phyloP scores from a whole-genome alignment of 2,329 filamentous ascomycete species.

The Diatrype stigma region DNA sequence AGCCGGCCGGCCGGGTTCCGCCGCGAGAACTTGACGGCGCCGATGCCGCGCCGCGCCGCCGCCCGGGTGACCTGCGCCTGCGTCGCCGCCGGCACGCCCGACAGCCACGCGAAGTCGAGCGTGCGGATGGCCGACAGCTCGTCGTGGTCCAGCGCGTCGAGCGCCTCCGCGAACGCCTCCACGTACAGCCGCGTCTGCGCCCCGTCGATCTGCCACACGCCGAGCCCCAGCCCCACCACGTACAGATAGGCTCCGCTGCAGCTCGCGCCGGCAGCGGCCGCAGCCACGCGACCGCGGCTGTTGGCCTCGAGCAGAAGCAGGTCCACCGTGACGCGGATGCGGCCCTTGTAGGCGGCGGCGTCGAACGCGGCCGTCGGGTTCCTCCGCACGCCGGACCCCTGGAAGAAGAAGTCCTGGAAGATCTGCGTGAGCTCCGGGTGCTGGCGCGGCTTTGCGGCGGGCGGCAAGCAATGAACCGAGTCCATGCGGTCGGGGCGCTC shows the following conservation, averaged over 20 bases:
- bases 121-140: constrained; percentile 13
- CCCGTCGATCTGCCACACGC: constrained; percentile 16
- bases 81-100: neutral
- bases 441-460: constrained; percentile 2
- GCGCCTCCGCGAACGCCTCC: constrained; percentile 12
- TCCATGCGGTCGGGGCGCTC: constrained; percentile 28
- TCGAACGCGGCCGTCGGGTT: constrained; percentile 14
- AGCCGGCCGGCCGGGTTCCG: constrained; percentile 24
- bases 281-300: too few relatives aligned
- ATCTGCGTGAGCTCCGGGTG: constrained; percentile 18
- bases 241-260: constrained; percentile 26
- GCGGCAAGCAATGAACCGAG: constrained; percentile 9
- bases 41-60: constrained; percentile 5
- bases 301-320: constrained; percentile 27
- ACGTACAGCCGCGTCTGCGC: constrained; percentile 18
- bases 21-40: constrained; percentile 15
- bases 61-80: neutral
- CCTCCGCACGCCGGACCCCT: neutral
- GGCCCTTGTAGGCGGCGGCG: constrained; percentile 18
- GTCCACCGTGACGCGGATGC: constrained; percentile 22
- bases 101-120: constrained; percentile 23
- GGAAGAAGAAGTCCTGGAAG: constrained; percentile 20
- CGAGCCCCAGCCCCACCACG: constrained; percentile 29
- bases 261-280: constrained; percentile 12
- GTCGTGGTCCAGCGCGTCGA: constrained; percentile 7